These are phyloP conservation scores for Rhodotorula sp. DNA, from an alignment of 1,284 basidiomycete species.

Conservation along the genomic window DNA sequence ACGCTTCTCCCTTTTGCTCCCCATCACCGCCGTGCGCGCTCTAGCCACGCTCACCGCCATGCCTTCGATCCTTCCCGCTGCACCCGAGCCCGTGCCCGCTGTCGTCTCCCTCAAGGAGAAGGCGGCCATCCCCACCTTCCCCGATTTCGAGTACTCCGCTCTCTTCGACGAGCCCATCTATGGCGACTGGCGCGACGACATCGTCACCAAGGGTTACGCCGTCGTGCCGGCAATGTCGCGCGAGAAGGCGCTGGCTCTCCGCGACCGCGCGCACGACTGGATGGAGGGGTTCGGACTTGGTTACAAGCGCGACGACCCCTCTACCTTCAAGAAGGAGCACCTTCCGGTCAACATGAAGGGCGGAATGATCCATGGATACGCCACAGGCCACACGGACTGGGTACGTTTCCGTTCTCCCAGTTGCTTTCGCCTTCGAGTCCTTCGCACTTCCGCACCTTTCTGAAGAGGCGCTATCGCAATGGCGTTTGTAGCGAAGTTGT, in stretches of 20 bases:
- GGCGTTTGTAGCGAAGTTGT: too few relatives aligned
- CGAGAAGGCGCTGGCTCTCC: conserved; percentile 42
- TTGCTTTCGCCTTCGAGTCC: too few relatives aligned
- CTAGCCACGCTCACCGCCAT: background rate
- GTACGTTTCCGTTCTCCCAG: background rate
- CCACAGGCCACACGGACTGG: conserved; percentile 2
- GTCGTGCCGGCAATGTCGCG: conserved; percentile 45
- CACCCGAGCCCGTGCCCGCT: background rate
- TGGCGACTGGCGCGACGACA: conserved; percentile 46
- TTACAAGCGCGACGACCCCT: conserved; percentile 46
- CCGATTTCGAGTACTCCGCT: background rate
- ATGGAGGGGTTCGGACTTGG: conserved; percentile 46
- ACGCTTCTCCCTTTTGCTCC: too few relatives aligned
- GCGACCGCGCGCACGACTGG: conserved; percentile 45
- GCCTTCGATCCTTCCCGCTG: background rate
- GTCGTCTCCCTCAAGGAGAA: background rate
- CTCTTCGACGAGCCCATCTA: conserved; percentile 6
- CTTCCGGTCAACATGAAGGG: conserved; percentile 39
- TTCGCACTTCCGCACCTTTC: too few relatives aligned
- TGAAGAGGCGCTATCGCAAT: too few relatives aligned
- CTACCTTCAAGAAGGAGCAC: conserved; percentile 42
- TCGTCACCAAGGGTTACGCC: conserved; percentile 44
- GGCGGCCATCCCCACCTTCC: conserved; percentile 2
- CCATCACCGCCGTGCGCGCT: too few relatives aligned
- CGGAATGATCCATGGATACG: conserved; percentile 17